Evolutionary conservation across 495 filamentous ascomycete species (phyloP).

Genomic region (Podospora didyma): DNA sequence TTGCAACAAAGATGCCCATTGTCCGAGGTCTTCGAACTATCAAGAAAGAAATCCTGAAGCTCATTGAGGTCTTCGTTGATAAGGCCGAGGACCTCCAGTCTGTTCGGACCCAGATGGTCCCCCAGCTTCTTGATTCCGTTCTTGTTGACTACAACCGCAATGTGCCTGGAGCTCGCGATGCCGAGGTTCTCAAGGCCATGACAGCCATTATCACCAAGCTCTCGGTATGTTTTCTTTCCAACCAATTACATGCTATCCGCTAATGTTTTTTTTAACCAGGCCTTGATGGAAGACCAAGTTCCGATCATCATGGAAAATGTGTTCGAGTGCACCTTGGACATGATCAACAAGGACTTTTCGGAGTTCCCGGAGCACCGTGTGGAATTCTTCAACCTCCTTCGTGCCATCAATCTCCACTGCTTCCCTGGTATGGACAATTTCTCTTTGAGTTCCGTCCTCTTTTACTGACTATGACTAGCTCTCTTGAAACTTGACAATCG

Average conservation of each 20-base stretch:
- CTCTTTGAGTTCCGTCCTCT: background rate
- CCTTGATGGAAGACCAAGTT: constrained; percentile 96
- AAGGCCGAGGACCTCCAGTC: constrained; percentile 95
- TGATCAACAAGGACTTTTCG: constrained; percentile 99
- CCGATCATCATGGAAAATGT: constrained; percentile 97
- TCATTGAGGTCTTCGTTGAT: constrained; percentile 95
- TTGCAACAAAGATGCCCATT: constrained; percentile 97
- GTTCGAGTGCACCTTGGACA: constrained; percentile 96
- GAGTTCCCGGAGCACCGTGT: constrained; percentile 98
- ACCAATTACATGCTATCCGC: background rate
- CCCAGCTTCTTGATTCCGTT: constrained; percentile 93
- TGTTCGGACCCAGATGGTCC: constrained; percentile 88
- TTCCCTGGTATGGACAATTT: constrained; percentile 61
- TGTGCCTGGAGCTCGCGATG: constrained; percentile 91
- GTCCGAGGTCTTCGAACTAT: constrained; percentile 93
- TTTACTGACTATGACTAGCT: constrained; percentile 36
- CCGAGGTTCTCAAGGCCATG: constrained; percentile 96
- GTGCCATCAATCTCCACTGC: constrained; percentile 93
- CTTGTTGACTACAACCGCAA: constrained; percentile 96
- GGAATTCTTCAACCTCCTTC: constrained; percentile 94
- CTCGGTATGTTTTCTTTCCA: constrained; percentile 62
- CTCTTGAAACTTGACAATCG: constrained; percentile 88
- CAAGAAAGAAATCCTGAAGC: constrained; percentile 98
- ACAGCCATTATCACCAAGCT: constrained; percentile 95
- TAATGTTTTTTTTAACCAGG: constrained; percentile 32